Conservation (phyloP, 73 alveolate species). For the Tetrahymena borealis region DNA sequence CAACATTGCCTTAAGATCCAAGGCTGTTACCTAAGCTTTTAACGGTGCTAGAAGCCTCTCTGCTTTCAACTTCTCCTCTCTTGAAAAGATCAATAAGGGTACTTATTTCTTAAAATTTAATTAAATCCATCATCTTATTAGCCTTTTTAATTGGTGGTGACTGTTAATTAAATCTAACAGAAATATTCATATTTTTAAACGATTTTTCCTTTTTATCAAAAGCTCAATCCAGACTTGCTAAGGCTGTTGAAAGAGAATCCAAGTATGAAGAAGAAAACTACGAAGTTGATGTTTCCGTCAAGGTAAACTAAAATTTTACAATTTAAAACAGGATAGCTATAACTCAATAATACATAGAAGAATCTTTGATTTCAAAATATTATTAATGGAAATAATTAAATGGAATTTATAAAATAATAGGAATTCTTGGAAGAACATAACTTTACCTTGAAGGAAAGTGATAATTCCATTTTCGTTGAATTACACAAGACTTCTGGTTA, state of each 20-base stretch:
- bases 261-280: constrained; percentile 34
- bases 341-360: no score
- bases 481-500: constrained; percentile 28
- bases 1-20: neutral
- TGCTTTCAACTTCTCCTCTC: neutral
- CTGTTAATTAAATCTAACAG: no score
- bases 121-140: neutral
- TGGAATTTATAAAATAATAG: neutral
- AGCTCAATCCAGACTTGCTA: constrained; percentile 10
- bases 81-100: neutral
- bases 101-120: neutral
- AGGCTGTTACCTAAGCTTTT: neutral
- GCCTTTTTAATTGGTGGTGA: no score
- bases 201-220: neutral
- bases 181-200: neutral
- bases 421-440: constrained; percentile 9
- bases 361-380: no score
- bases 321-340: no score
- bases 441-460: constrained; percentile 13
- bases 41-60: neutral
- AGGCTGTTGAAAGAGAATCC: constrained; percentile 33
- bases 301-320: no score
- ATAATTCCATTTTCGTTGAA: neutral
- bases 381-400: neutral
- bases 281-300: constrained; percentile 15